Base-by-base conservation (phyloP, 768 basidiomycete genomes). In the Floccularia luteovirens region DNA sequence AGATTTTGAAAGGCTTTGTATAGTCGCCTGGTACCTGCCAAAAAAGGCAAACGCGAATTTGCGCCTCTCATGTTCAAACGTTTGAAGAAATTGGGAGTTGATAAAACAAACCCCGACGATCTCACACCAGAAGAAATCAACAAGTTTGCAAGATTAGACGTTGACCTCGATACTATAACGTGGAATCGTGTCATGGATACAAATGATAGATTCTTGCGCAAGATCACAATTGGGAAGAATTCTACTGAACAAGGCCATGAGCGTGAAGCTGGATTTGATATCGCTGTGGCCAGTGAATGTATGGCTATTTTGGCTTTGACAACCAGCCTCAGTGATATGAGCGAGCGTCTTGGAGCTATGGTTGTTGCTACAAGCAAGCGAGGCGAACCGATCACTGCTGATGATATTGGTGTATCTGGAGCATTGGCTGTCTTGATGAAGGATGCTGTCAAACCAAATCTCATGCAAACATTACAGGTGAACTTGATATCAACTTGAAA, bases 151-250 rank as follows among this genome's bases (percentile, higher is more conserved):
- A 80, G 96, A 35, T 75, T 99, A 12, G 92, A 98, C 51, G 75
- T 99, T 38, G 91, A 98, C 59, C 69, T 81, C 2, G 73, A 77
- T 27, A 94, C 91, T 17, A 90, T 99, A 48, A 97, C 93, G 38
- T 98, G 94, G 93, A 90, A 96, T 61, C 91, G 94, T 33, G 94
- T 99, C 16, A 57, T 97, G 40, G 94, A 99, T 58, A 89, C 86
- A 48, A 98, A 99, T 61, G 94, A 99, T 59, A 82, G 94, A 40
- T 97, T 93, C 75, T 69, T 99, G 48, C 87, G 94, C 43, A 90
- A 86, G 62, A 82, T 97, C 54, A 90, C 88, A 24, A 72, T 97
- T 39, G 94, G 94, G n/a, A 87, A 88, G 48, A 84, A 82, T 42
- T 50, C 82, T 5, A 93, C 93, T 4, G 94, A 99, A 60, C 70